Evolutionary conservation across 345 rosid genomes (phyloP), one percentile per base, ranked within the genome.

Genomic region (Brassica rapa): DNA sequence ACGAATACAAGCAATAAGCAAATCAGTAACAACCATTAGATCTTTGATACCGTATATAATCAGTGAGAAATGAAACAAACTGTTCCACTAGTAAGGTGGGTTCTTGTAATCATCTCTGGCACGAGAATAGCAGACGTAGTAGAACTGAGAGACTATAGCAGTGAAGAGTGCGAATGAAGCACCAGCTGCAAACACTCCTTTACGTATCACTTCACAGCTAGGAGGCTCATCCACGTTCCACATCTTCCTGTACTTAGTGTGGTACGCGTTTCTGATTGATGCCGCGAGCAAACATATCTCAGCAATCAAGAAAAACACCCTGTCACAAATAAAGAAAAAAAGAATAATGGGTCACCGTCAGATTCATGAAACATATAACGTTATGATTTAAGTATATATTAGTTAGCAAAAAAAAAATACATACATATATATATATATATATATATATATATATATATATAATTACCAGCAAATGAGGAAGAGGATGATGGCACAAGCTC

Each of bases 181-280:
- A 78, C 94, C 94, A n/a, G 98, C 91, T 0, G 92, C 96, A 55
- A 93, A 95, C 24, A 93, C 85, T 32, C 99, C 99, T 81, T 91
- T 93, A 68, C 98, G 89, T 79, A 96, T 59, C 12, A 73, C 79
- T 76, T 83, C 74, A 71, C 99, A 96, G 8, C 97, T 82, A 0
- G 81, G 81, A 0, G 85, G 75, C 23, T 21, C 59, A 0, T 83
- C 64, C 8, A 86, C 10, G 51, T 80, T 53, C 83, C 83, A 71
- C 62, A 73, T 32, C 6, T 27, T 71, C 55, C 72, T 80, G 84
- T 88, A 91, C 78, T 88, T 91, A 77, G 98, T 87, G 82, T 91
- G 98, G 81, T 93, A 89, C 0, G 98, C 97, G 59, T 90, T 96
- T 30, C 93, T 83, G 62, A 91, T 90, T 0, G 99, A 90, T 46